A percentile compares a stretch with the other conserved stretches of the same genome.
Conservation (phyloP, 2,329 filamentous ascomycete genomes). For the Fusarium redolens region DNA sequence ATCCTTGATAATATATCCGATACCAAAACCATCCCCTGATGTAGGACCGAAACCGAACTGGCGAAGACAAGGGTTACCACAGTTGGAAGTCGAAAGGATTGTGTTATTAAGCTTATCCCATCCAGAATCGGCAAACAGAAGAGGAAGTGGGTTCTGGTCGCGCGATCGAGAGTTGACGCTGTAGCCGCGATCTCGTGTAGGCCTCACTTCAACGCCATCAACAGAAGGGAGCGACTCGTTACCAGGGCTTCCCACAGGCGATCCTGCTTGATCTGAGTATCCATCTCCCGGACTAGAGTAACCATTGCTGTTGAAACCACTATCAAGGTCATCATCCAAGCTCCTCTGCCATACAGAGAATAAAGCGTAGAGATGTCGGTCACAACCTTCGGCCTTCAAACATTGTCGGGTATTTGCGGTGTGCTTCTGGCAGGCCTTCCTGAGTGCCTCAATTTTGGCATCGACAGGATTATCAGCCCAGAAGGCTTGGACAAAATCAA, state of each 20-base stretch:
- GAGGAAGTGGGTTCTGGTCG: constrained; percentile 69
- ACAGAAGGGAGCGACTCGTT: constrained; percentile 58
- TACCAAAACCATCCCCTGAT: constrained; percentile 92
- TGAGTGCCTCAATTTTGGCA: constrained; percentile 86
- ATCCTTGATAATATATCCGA: constrained; percentile 96
- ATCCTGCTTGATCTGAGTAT: constrained; percentile 57
- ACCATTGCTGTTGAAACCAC: constrained; percentile 67
- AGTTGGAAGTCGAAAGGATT: constrained; percentile 97
- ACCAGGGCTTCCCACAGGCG: constrained; percentile 64
- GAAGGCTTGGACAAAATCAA: constrained; percentile 92
- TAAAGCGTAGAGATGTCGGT: constrained; percentile 92
- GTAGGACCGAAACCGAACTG: constrained; percentile 98
- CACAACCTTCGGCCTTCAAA: constrained; percentile 89
- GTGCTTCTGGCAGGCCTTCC: constrained; percentile 86
- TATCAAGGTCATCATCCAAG: constrained; percentile 73
- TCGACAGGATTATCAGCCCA: constrained; percentile 90
- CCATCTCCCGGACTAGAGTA: constrained; percentile 70
- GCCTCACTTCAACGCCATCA: constrained; percentile 49
- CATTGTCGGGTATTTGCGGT: constrained; percentile 83
- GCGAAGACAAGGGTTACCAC: constrained; percentile 91
- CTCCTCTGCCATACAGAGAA: constrained; percentile 95
- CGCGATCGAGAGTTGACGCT: constrained; percentile 63
- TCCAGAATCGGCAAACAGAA: constrained; percentile 86
- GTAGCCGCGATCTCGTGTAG: constrained; percentile 63
- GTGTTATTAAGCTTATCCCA: constrained; percentile 98